Percentiles rank a stretch among this genome's conserved stretches.
Conservation (phyloP, 2,329 filamentous ascomycete genomes). For the Exserohilum turcica region DNA sequence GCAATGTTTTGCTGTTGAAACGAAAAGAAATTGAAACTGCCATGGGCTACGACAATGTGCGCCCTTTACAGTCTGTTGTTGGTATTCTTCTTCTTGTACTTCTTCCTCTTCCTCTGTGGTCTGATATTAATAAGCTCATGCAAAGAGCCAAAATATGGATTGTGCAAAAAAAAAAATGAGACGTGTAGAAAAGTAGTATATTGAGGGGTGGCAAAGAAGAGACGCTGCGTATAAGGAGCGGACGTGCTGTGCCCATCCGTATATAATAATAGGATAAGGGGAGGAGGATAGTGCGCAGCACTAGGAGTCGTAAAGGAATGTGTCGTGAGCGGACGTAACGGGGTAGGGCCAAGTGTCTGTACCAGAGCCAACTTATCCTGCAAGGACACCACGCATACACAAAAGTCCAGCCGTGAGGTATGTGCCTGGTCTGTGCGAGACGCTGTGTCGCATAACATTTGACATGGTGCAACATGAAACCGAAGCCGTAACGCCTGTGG, state of each 20-base stretch:
- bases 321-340: conserved; percentile 17
- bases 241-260: conserved; percentile 12
- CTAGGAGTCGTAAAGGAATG: conserved; percentile 12
- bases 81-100: too few species aligned
- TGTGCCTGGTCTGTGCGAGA: conserved; percentile 5
- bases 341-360: not conserved
- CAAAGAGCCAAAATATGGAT: too few species aligned
- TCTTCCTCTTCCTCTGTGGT: too few species aligned
- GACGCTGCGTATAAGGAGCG: conserved; percentile 10
- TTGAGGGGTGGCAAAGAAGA: not conserved
- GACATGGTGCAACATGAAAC: conserved; percentile 17
- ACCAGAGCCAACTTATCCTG: not conserved
- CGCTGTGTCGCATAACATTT: conserved; percentile 6
- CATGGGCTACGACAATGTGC: too few species aligned
- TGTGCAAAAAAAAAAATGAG: too few species aligned
- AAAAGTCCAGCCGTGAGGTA: not conserved
- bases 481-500: conserved; percentile 20
- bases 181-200: not conserved
- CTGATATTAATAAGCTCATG: too few species aligned
- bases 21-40: too few species aligned
- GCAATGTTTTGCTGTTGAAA: too few species aligned
- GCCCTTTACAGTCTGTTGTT: too few species aligned
- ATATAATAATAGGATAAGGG: not conserved
- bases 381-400: not conserved
- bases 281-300: conserved; percentile 7